A percentile compares a stretch with the other conserved stretches of the same genome.
Evolutionary conservation across 345 rosid species (phyloP).

Genomic region (Gossypium bickii): DNA sequence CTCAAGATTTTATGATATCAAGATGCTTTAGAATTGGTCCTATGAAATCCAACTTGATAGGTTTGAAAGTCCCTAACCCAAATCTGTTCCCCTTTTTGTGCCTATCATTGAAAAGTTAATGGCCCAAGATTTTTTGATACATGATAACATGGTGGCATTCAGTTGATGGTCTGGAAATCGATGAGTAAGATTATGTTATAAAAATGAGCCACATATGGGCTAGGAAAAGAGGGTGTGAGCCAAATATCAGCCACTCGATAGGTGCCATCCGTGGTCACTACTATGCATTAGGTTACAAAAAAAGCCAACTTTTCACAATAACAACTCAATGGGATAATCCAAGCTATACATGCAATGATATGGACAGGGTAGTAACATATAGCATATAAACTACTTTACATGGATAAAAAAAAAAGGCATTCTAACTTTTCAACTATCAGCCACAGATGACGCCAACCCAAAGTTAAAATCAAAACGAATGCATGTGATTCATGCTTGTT

Average conservation of each 20-base stretch:
- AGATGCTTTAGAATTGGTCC: too few relatives aligned
- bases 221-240: background rate
- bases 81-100: too few relatives aligned
- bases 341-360: background rate
- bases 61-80: too few relatives aligned
- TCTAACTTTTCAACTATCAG: constrained; percentile 32
- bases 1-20: too few relatives aligned
- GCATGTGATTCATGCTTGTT: constrained; percentile 53
- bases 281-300: too few relatives aligned
- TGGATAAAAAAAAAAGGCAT: background rate
- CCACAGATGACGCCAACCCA: constrained; percentile 54
- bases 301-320: background rate
- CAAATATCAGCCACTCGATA: too few relatives aligned
- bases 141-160: background rate
- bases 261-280: too few relatives aligned
- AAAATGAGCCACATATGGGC: background rate
- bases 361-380: background rate
- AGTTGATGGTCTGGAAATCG: background rate
- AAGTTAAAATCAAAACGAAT: constrained; percentile 65
- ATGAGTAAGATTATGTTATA: background rate
- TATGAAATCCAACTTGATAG: too few relatives aligned
- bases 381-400: constrained; percentile 11
- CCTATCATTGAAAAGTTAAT: background rate
- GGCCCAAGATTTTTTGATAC: background rate
- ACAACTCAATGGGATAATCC: background rate